phyloP scores from a whole-genome alignment of 257 asterid species.

The Plantago elongata region DNA sequence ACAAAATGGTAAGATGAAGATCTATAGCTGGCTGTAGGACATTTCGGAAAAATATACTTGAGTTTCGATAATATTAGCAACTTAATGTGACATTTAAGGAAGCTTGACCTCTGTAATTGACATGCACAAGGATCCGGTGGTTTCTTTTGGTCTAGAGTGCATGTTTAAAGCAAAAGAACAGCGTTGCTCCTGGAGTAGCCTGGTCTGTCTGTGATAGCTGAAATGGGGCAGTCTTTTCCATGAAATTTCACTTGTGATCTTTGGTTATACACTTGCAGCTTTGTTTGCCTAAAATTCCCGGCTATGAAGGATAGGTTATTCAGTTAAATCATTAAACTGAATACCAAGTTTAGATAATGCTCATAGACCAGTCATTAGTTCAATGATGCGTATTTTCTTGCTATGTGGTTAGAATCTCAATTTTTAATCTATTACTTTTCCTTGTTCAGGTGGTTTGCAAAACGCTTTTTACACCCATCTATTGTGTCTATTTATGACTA shows the following conservation, averaged over 20 bases:
- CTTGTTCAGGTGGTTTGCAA: conserved; percentile 91
- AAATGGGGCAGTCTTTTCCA: conserved; percentile 5
- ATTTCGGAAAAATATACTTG: conserved; percentile 10
- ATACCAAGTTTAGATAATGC: background rate
- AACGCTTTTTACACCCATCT: conserved; percentile 90
- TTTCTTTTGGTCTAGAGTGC: background rate
- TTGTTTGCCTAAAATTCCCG: background rate
- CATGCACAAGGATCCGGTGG: background rate
- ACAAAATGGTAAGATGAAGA: conserved; percentile 84
- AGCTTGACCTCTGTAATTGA: background rate
- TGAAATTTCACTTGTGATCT: background rate
- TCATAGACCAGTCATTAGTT: background rate
- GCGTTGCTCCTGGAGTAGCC: background rate
- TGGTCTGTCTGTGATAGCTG: background rate
- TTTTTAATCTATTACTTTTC: conserved; percentile 10
- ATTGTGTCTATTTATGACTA: conserved; percentile 78
- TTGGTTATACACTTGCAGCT: background rate
- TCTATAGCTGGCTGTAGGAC: conserved; percentile 4
- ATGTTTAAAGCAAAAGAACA: background rate
- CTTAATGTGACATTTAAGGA: background rate
- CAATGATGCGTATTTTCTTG: background rate
- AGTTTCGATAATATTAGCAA: background rate
- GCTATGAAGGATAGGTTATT: background rate
- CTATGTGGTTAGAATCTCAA: background rate
- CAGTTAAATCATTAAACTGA: background rate